phyloP scores from a whole-genome alignment of 148 eudicot species.

The Vaccinium myrtillus region DNA sequence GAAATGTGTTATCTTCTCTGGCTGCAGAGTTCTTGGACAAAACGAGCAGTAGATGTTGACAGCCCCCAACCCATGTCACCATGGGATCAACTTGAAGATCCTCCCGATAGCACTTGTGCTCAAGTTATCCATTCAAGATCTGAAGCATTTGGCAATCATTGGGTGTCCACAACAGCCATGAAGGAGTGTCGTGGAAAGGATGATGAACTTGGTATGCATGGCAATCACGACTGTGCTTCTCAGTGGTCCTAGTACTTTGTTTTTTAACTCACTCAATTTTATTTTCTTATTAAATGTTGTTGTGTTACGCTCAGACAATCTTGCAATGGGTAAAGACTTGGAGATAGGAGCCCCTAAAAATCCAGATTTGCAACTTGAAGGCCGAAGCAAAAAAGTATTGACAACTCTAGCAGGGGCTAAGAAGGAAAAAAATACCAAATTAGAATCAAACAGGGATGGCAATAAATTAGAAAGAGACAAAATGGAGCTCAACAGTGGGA shows the following conservation, averaged over 20 bases:
- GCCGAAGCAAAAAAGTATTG: slow-evolving; percentile 23
- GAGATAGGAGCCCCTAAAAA: slow-evolving; percentile 42
- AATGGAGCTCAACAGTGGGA: slow-evolving; percentile 30
- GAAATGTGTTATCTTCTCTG: neutral
- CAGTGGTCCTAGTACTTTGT: neutral
- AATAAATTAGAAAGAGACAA: slow-evolving; percentile 27
- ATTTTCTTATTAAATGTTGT: slow-evolving; percentile 1
- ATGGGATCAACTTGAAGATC: slow-evolving; percentile 49
- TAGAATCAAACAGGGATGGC: slow-evolving; percentile 30
- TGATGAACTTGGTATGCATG: slow-evolving; percentile 43
- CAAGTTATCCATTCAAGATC: slow-evolving; percentile 56
- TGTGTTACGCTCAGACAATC: slow-evolving; percentile 29
- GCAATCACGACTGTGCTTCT: neutral
- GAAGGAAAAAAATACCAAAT: slow-evolving; percentile 21
- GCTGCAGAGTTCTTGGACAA: slow-evolving; percentile 81
- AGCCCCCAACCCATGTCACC: slow-evolving; percentile 49
- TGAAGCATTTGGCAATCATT: slow-evolving; percentile 49
- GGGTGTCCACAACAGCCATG: slow-evolving; percentile 41
- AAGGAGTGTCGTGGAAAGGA: slow-evolving; percentile 31
- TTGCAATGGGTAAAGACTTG: slow-evolving; percentile 54
- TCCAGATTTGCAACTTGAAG: slow-evolving; percentile 39
- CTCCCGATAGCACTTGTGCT: slow-evolving; percentile 75
- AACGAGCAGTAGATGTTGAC: slow-evolving; percentile 66
- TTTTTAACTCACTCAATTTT: neutral
- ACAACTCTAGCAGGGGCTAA: slow-evolving; percentile 18